Evolutionary conservation across 352 stramenopile genomes (phyloP).

Genomic region (Globisporangium apiculatum): DNA sequence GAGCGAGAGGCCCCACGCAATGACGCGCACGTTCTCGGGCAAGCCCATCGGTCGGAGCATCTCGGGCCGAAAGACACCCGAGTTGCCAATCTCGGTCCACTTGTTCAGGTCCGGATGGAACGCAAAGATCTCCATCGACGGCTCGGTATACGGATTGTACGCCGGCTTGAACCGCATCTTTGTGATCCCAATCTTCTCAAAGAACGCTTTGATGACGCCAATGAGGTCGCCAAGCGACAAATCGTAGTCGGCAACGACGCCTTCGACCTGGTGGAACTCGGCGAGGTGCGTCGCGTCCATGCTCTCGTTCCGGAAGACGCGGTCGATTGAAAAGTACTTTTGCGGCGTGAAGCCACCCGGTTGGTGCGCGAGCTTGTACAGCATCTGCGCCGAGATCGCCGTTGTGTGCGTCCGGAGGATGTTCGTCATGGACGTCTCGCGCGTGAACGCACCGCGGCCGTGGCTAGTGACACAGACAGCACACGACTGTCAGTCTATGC

Average conservation of each 20-base stretch:
- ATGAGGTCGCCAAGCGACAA: constrained; percentile 98
- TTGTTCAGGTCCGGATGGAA: constrained; percentile 99
- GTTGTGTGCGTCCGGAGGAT: constrained; percentile 99
- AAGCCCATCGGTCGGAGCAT: constrained; percentile 99
- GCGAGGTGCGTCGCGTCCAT: constrained; percentile 99
- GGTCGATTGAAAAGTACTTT: constrained; percentile 99
- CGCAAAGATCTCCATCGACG: constrained; percentile 99
- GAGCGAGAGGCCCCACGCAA: constrained; percentile 98
- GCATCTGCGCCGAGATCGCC: constrained; percentile 97
- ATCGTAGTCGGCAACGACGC: constrained; percentile 98
- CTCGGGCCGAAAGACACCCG: constrained; percentile 98
- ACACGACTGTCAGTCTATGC: too few species aligned
- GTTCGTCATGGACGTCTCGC: constrained; percentile 98
- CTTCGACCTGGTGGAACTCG: constrained; percentile 99
- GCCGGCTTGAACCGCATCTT: constrained; percentile 99
- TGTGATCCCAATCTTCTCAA: constrained; percentile 96
- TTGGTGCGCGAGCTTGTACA: constrained; percentile 96
- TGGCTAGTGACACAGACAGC: constrained; percentile 23
- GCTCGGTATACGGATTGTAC: constrained; percentile 99
- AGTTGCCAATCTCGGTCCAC: constrained; percentile 99
- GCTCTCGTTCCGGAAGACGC: constrained; percentile 99
- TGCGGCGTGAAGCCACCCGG: constrained; percentile 95
- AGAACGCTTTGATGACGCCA: constrained; percentile 99
- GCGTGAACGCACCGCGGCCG: constrained; percentile 84
- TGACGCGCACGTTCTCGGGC: constrained; percentile 98